These are phyloP conservation scores for Serendipita sp. DNA, from an alignment of 768 basidiomycete genomes.

Conservation along the genomic window DNA sequence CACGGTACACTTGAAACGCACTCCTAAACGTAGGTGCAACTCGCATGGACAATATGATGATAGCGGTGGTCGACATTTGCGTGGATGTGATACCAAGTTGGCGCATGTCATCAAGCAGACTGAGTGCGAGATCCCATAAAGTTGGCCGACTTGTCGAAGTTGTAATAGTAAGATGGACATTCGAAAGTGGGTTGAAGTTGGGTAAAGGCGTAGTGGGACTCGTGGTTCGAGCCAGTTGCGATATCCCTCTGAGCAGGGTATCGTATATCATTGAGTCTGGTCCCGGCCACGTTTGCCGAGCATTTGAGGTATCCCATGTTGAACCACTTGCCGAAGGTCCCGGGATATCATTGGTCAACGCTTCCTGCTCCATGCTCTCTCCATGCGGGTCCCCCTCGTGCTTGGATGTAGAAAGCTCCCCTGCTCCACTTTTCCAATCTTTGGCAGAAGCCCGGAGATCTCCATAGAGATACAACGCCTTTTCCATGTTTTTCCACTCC, in stretches of 20 bases:
- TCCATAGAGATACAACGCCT: conserved; percentile 36
- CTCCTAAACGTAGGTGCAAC: conserved; percentile 34
- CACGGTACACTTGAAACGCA: conserved; percentile 46
- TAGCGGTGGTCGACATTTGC: conserved; percentile 31
- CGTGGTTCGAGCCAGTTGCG: neutral
- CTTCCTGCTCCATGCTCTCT: neutral
- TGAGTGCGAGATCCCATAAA: conserved; percentile 19
- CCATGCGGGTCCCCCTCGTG: neutral
- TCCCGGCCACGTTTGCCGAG: neutral
- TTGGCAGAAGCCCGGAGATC: conserved; percentile 23
- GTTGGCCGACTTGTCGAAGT: neutral
- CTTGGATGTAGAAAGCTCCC: neutral
- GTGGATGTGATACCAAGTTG: conserved; percentile 29
- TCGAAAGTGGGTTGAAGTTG: neutral
- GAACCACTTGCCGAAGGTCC: neutral
- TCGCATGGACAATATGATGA: conserved; percentile 53
- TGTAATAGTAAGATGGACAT: too few relatives aligned
- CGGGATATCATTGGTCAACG: too few relatives aligned
- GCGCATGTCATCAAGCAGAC: conserved; percentile 53
- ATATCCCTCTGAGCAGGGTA: conserved; percentile 18
- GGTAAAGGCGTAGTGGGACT: neutral
- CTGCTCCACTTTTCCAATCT: neutral
- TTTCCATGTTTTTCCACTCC: conserved; percentile 28
- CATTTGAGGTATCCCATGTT: neutral
- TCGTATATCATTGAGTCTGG: conserved; percentile 38